Evolutionary conservation across 2,329 filamentous ascomycete species (phyloP).

Genomic region (Harringtonia aguacate): DNA sequence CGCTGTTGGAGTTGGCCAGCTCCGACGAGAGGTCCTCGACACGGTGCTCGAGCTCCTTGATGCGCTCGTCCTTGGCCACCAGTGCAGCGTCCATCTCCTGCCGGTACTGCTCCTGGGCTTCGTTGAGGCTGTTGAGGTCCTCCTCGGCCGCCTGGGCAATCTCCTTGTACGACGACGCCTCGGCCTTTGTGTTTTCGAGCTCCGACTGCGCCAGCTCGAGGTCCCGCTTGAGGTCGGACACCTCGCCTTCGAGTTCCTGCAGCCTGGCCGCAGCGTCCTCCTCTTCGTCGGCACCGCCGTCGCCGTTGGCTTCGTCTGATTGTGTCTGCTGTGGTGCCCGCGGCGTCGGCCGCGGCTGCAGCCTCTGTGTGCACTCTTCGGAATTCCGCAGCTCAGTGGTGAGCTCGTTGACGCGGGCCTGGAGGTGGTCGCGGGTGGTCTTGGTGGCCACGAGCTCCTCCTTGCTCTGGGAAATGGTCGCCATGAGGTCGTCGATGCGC

Average conservation of each 20-base stretch:
- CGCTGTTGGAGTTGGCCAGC: slow-evolving; percentile 68
- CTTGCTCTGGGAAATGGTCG: slow-evolving; percentile 66
- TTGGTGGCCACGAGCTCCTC: slow-evolving; percentile 81
- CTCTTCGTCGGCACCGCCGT: slow-evolving; percentile 29
- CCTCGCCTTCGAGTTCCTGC: slow-evolving; percentile 73
- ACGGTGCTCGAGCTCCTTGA: slow-evolving; percentile 72
- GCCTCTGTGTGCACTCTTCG: slow-evolving; percentile 72
- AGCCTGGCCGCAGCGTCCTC: slow-evolving; percentile 39
- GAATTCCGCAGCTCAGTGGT: slow-evolving; percentile 79
- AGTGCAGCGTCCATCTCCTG: slow-evolving; percentile 71
- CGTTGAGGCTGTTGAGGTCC: slow-evolving; percentile 66
- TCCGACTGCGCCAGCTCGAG: slow-evolving; percentile 73
- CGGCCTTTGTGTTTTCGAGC: slow-evolving; percentile 67
- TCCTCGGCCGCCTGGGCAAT: slow-evolving; percentile 85
- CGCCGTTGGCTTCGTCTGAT: slow-evolving; percentile 25
- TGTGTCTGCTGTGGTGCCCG: slow-evolving; percentile 31
- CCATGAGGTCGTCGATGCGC: slow-evolving; percentile 82
- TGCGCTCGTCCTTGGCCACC: slow-evolving; percentile 65
- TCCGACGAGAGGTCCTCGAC: slow-evolving; percentile 77
- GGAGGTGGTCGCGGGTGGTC: slow-evolving; percentile 80
- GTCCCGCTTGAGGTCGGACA: slow-evolving; percentile 78
- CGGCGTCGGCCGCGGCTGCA: slow-evolving; percentile 69
- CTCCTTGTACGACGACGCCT: slow-evolving; percentile 78
- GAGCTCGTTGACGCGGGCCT: slow-evolving; percentile 79
- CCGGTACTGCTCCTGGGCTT: slow-evolving; percentile 77